Evolutionary conservation across 2,329 filamentous ascomycete genomes (phyloP).

Genomic region (Pyrenophora teres): DNA sequence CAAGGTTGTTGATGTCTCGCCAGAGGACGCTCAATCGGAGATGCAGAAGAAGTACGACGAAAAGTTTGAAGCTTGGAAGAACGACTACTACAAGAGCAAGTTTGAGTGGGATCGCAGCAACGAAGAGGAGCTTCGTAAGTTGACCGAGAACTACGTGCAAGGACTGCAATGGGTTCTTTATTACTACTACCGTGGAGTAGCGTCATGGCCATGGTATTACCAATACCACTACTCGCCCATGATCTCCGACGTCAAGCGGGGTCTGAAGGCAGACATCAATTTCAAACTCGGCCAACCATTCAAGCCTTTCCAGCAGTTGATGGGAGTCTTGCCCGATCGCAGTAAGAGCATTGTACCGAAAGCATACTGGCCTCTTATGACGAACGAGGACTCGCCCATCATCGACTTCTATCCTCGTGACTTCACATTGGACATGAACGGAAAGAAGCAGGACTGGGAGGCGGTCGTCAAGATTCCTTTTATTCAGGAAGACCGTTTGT

Average conservation of each 20-base stretch:
- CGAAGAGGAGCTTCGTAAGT: conserved; percentile 76
- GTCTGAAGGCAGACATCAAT: conserved; percentile 82
- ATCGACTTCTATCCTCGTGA: conserved; percentile 98
- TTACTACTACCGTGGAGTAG: conserved; percentile 97
- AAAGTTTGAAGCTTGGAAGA: conserved; percentile 92
- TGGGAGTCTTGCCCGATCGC: conserved; percentile 96
- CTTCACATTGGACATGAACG: conserved; percentile 98
- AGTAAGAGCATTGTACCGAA: conserved; percentile 94
- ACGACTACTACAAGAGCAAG: conserved; percentile 88
- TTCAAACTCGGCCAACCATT: conserved; percentile 96
- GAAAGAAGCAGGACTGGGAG: conserved; percentile 99
- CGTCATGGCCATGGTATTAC: conserved; percentile 99
- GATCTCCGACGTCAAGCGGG: conserved; percentile 93
- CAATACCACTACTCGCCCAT: conserved; percentile 95
- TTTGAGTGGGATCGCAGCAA: conserved; percentile 87
- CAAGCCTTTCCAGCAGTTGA: conserved; percentile 91
- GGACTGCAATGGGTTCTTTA: conserved; percentile 97
- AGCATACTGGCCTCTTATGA: conserved; percentile 92
- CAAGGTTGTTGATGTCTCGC: conserved; percentile 76
- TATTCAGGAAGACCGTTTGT: conserved; percentile 86
- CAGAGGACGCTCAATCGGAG: conserved; percentile 76
- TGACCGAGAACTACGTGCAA: conserved; percentile 96
- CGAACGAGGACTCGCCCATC: conserved; percentile 84
- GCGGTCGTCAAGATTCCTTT: conserved; percentile 99
- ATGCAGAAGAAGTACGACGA: conserved; percentile 86